phyloP scores from a whole-genome alignment of 108 stramenopile species.

The Parmales sp. region DNA sequence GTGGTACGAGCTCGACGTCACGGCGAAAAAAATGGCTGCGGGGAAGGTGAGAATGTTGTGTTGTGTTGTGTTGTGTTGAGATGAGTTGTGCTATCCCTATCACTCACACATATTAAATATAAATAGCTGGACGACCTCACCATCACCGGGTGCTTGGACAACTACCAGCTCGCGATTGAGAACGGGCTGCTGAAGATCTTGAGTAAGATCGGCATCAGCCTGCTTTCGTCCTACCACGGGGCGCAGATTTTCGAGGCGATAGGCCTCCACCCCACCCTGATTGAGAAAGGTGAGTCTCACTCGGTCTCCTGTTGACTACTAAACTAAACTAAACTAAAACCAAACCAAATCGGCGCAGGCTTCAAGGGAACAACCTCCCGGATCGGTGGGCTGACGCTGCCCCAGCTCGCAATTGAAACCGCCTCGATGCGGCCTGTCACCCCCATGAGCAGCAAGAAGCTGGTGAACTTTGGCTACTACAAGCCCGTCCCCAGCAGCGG shows the following conservation, averaged over 20 bases:
- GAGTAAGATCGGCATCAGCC: constrained; percentile 90
- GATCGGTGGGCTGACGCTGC: constrained; percentile 61
- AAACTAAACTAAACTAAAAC: no score
- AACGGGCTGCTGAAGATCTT: constrained; percentile 86
- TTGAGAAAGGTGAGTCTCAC: no score
- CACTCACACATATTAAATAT: no score
- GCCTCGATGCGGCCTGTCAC: constrained; percentile 72
- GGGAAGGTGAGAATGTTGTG: no score
- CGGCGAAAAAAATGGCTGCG: constrained; percentile 68
- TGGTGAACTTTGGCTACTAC: constrained; percentile 79
- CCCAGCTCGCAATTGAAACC: constrained; percentile 68
- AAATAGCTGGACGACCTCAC: neutral
- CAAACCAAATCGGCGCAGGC: no score
- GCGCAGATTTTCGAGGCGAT: constrained; percentile 95
- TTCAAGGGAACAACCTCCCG: constrained; percentile 88
- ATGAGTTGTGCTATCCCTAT: no score
- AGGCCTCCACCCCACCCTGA: constrained; percentile 77
- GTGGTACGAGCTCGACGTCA: constrained; percentile 62
- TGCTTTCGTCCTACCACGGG: constrained; percentile 81
- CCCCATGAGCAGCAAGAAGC: constrained; percentile 51
- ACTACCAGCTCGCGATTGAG: constrained; percentile 79
- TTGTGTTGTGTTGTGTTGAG: no score
- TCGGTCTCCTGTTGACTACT: no score
- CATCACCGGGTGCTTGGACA: constrained; percentile 59
- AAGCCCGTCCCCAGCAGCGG: constrained; percentile 75